Percentiles rank a stretch among this genome's conserved stretches.
Evolutionary conservation across 192 early-diverging fungal genomes (phyloP).

Genomic region (Diversispora eburnea): DNA sequence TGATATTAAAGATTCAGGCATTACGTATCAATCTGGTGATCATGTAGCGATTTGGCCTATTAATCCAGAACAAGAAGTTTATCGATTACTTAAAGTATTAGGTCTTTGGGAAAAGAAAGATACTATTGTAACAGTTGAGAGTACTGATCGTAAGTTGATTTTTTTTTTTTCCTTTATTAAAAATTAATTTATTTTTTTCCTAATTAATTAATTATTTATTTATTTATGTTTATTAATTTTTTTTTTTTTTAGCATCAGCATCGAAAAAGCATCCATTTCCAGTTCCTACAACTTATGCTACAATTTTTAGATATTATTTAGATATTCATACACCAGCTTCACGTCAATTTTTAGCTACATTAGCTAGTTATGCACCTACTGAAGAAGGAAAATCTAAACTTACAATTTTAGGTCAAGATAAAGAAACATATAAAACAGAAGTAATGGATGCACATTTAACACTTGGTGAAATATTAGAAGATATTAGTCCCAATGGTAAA

Average conservation of each 20-base stretch:
- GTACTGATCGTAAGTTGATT: constrained; percentile 52
- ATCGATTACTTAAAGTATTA: constrained; percentile 59
- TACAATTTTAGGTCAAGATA: constrained; percentile 57
- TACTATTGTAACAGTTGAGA: constrained; percentile 60
- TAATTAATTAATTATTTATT: background rate
- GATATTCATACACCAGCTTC: constrained; percentile 79
- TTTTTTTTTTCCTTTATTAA: background rate
- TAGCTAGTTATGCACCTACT: constrained; percentile 58
- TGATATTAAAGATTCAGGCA: constrained; percentile 75
- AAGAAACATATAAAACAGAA: constrained; percentile 59
- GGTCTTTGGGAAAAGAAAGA: constrained; percentile 66
- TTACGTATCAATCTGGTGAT: constrained; percentile 90
- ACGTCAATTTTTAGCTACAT: constrained; percentile 59
- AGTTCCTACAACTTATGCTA: constrained; percentile 76
- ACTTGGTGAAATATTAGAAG: constrained; percentile 70
- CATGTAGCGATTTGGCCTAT: constrained; percentile 90
- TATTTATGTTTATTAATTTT: background rate
- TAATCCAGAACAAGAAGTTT: constrained; percentile 79
- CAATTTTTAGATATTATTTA: constrained; percentile 86
- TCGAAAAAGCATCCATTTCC: constrained; percentile 86
- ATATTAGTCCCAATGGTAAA: constrained; percentile 51
- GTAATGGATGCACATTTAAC: constrained; percentile 65
- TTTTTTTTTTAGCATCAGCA: constrained; percentile 39
- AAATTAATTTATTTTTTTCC: background rate
- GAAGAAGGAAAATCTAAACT: constrained; percentile 52